A percentile compares a stretch with the other conserved stretches of the same genome.
These are phyloP conservation scores for Penicillium glabrum DNA, from an alignment of 2,329 filamentous ascomycete genomes.

Conservation along the genomic window DNA sequence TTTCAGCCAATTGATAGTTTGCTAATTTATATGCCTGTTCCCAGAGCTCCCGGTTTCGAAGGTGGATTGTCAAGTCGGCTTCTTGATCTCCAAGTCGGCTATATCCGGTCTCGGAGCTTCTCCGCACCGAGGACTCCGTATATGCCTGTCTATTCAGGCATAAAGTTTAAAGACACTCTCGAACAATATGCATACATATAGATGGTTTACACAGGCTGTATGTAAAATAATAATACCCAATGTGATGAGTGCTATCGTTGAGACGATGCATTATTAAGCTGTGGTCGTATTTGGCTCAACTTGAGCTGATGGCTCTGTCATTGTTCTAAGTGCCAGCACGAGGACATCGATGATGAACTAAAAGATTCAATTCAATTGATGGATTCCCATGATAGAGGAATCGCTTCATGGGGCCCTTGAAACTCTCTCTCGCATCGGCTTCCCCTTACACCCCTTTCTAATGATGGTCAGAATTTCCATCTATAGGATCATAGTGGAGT, in stretches of 20 bases:
- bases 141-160: background rate
- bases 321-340: background rate
- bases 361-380: no score
- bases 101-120: conserved; percentile 20
- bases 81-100: conserved; percentile 8
- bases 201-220: background rate
- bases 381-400: no score
- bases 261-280: background rate
- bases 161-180: background rate
- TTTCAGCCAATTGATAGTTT: background rate
- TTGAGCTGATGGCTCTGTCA: background rate
- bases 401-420: no score
- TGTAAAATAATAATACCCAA: background rate
- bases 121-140: conserved; percentile 6
- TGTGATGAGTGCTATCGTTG: background rate
- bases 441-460: no score
- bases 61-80: background rate
- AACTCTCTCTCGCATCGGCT: no score
- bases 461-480: no score
- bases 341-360: no score
- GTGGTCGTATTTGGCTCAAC: background rate
- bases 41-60: background rate
- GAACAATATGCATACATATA: background rate
- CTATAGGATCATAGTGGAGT: no score
- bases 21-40: background rate